Conservation (phyloP, 352 stramenopile genomes). For the Phytophthora colocasiae region DNA sequence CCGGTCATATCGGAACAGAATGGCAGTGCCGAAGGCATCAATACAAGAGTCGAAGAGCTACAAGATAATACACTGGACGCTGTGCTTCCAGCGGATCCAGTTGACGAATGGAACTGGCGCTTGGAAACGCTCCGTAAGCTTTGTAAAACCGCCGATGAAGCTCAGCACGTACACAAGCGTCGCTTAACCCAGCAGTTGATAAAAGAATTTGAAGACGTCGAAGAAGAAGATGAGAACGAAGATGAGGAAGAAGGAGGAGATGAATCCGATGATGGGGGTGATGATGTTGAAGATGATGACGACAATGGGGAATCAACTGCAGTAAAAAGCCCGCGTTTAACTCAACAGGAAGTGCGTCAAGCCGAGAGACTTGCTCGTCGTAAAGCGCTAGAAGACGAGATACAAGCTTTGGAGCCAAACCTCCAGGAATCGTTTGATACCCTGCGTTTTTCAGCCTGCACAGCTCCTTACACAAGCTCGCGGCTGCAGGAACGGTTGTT, state of each 20-base stretch:
- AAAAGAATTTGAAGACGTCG: slow-evolving; percentile 30
- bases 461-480: slow-evolving; percentile 41
- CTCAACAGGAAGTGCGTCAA: slow-evolving; percentile 14
- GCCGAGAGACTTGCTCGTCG: slow-evolving; percentile 27
- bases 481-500: slow-evolving; percentile 35
- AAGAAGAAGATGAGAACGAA: slow-evolving; percentile 37
- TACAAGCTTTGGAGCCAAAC: slow-evolving; percentile 32
- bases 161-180: slow-evolving; percentile 26
- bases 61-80: neutral
- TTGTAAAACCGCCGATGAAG: slow-evolving; percentile 37
- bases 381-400: slow-evolving; percentile 25
- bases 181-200: slow-evolving; percentile 26
- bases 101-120: slow-evolving; percentile 42
- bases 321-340: slow-evolving; percentile 7
- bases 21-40: neutral
- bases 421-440: slow-evolving; percentile 46
- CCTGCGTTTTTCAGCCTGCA: slow-evolving; percentile 35
- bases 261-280: slow-evolving; percentile 23
- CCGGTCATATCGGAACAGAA: slow-evolving; percentile 8
- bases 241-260: slow-evolving; percentile 38
- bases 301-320: slow-evolving; percentile 1
- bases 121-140: slow-evolving; percentile 37
- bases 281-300: slow-evolving; percentile 28
- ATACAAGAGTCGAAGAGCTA: neutral
- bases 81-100: neutral